Conservation (phyloP, 1,284 basidiomycete species). For the Fomitopsis betulina region DNA sequence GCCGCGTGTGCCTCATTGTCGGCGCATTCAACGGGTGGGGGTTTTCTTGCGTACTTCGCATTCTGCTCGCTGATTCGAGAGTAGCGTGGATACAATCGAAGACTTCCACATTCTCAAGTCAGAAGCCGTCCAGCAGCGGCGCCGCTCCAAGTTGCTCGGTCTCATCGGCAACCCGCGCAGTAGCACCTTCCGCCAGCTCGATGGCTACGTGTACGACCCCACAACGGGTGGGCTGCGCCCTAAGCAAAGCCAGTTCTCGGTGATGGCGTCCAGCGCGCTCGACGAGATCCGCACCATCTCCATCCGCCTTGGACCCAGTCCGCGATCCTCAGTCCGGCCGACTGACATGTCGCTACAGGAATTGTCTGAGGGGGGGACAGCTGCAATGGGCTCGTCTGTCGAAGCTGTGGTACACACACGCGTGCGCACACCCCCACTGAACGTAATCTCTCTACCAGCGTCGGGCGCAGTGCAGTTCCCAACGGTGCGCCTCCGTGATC, state of each 20-base stretch:
- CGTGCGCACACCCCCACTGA: neutral
- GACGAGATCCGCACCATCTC: constrained; percentile 4
- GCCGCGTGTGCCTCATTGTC: constrained; percentile 49
- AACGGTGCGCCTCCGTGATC: neutral
- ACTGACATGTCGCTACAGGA: neutral
- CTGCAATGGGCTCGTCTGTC: neutral
- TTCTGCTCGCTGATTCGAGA: neutral
- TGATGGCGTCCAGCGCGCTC: neutral
- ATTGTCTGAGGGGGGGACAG: neutral
- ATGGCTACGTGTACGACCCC: constrained; percentile 21
- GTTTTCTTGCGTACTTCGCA: constrained; percentile 4
- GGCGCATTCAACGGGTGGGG: constrained; percentile 61
- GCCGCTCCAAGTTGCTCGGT: constrained; percentile 29
- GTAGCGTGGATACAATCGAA: constrained; percentile 28
- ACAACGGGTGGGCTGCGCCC: constrained; percentile 14
- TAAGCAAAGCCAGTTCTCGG: neutral
- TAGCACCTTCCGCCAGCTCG: constrained; percentile 49
- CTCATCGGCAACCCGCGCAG: constrained; percentile 51
- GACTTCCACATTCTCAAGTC: constrained; percentile 27
- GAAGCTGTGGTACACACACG: neutral
- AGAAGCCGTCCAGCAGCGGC: constrained; percentile 11
- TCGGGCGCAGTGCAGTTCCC: neutral
- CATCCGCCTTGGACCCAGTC: neutral
- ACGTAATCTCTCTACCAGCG: neutral
- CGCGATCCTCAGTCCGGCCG: constrained; percentile 1